Percentiles rank a stretch among this genome's conserved stretches.
Conservation (phyloP, 768 basidiomycete genomes). For the Serendipita sp. region DNA sequence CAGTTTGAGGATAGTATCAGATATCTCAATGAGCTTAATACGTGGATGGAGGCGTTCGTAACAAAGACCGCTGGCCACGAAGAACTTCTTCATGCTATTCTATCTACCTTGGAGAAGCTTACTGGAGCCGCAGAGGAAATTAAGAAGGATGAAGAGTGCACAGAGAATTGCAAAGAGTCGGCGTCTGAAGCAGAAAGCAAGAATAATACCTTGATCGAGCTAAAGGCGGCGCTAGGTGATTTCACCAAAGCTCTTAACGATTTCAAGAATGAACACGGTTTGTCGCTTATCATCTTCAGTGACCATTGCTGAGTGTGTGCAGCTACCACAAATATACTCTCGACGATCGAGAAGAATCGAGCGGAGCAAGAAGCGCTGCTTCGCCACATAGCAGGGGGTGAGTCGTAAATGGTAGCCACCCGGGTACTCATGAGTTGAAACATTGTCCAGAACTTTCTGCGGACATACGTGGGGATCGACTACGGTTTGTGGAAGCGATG, state of each 20-base stretch:
- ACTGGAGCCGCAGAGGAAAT: too few species aligned
- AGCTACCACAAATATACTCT: not conserved
- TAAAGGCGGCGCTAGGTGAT: not conserved
- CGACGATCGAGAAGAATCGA: slow-evolving; percentile 48
- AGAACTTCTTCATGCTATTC: slow-evolving; percentile 15
- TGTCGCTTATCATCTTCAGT: not conserved
- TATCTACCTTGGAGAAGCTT: slow-evolving; percentile 11
- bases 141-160: too few species aligned
- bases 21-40: slow-evolving; percentile 64
- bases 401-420: slow-evolving; percentile 10
- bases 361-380: slow-evolving; percentile 59
- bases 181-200: not conserved
- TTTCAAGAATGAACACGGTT: not conserved
- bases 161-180: too few species aligned
- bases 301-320: too few species aligned
- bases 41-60: slow-evolving; percentile 70
- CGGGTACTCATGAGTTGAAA: not conserved
- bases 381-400: slow-evolving; percentile 48
- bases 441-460: slow-evolving; percentile 45
- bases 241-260: not conserved
- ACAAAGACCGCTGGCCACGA: not conserved
- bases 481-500: slow-evolving; percentile 90
- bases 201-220: not conserved
- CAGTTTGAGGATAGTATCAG: slow-evolving; percentile 62
- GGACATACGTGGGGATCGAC: slow-evolving; percentile 72